These are phyloP conservation scores for Mycena rosella DNA, from an alignment of 768 basidiomycete genomes.

Conservation along the genomic window DNA sequence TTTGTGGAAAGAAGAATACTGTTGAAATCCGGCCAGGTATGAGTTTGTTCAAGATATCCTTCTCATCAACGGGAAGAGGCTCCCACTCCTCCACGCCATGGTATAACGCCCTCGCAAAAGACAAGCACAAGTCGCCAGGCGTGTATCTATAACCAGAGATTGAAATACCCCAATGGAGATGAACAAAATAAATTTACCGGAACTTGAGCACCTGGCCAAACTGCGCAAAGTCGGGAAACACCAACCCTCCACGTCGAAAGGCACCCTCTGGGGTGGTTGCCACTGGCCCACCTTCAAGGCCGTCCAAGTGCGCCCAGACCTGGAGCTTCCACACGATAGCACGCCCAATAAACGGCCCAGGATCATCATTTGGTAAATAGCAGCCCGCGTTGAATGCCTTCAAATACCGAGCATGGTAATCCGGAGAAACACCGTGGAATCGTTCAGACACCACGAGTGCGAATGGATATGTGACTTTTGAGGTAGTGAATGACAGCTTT, in stretches of 20 bases:
- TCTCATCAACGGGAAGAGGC: background rate
- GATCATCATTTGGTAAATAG: constrained; percentile 20
- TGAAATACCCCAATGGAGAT: background rate
- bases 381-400: constrained; percentile 33
- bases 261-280: constrained; percentile 35
- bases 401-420: constrained; percentile 24
- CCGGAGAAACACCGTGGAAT: constrained; percentile 13
- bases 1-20: constrained; percentile 37
- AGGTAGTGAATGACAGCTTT: constrained; percentile 22
- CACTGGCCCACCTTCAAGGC: constrained; percentile 35
- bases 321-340: constrained; percentile 41
- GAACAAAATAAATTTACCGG: constrained; percentile 21
- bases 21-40: constrained; percentile 33
- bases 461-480: background rate
- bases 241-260: constrained; percentile 35
- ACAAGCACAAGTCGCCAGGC: constrained; percentile 34
- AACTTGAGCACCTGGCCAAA: constrained; percentile 24
- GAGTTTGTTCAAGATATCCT: background rate
- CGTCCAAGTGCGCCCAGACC: constrained; percentile 32
- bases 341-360: constrained; percentile 38
- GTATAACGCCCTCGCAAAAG: constrained; percentile 35
- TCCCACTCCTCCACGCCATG: constrained; percentile 29
- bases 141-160: constrained; percentile 27
- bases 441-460: background rate
- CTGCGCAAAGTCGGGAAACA: constrained; percentile 32